Percentiles rank a stretch among this genome's conserved stretches.
phyloP scores from a whole-genome alignment of 2,329 filamentous ascomycete genomes.

The Aspergillus viridinutans region DNA sequence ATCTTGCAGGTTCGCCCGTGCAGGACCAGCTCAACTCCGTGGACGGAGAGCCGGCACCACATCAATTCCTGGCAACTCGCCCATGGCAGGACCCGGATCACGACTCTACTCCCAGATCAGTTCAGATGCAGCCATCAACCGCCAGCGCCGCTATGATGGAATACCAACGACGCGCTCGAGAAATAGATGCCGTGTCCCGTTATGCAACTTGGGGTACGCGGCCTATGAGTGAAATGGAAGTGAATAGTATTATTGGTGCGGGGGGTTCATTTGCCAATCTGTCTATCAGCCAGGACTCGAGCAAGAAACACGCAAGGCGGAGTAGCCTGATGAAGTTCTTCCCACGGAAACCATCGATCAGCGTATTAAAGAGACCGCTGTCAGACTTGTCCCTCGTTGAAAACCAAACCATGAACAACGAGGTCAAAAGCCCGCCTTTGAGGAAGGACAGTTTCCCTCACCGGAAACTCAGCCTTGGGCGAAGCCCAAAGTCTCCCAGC shows the following conservation, averaged over 20 bases:
- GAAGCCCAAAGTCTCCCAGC: slow-evolving; percentile 34
- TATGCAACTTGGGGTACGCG: slow-evolving; percentile 53
- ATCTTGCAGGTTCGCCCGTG: slow-evolving; percentile 19
- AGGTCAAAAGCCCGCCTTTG: slow-evolving; percentile 16
- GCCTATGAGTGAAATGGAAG: slow-evolving; percentile 49
- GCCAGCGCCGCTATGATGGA: slow-evolving; percentile 54
- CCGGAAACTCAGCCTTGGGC: slow-evolving; percentile 37
- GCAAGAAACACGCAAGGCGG: slow-evolving; percentile 41
- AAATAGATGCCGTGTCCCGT: slow-evolving; percentile 52
- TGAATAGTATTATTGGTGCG: slow-evolving; percentile 44
- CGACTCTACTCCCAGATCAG: slow-evolving; percentile 25
- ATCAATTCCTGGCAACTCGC: slow-evolving; percentile 36
- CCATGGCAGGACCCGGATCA: slow-evolving; percentile 48
- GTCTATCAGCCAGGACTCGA: slow-evolving; percentile 32
- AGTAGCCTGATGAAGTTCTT: slow-evolving; percentile 44
- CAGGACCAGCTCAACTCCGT: slow-evolving; percentile 22
- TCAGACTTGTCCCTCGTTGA: slow-evolving; percentile 29
- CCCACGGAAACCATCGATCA: slow-evolving; percentile 41
- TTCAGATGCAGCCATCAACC: slow-evolving; percentile 45
- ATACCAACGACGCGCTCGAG: slow-evolving; percentile 47
- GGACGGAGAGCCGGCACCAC: slow-evolving; percentile 29
- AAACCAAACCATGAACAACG: slow-evolving; percentile 15
- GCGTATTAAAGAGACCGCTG: slow-evolving; percentile 42
- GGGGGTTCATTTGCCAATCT: slow-evolving; percentile 42
- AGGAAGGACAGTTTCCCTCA: slow-evolving; percentile 33